Evolutionary conservation across 2,329 filamentous ascomycete genomes (phyloP).

Genomic region (Aspergillus ustus): DNA sequence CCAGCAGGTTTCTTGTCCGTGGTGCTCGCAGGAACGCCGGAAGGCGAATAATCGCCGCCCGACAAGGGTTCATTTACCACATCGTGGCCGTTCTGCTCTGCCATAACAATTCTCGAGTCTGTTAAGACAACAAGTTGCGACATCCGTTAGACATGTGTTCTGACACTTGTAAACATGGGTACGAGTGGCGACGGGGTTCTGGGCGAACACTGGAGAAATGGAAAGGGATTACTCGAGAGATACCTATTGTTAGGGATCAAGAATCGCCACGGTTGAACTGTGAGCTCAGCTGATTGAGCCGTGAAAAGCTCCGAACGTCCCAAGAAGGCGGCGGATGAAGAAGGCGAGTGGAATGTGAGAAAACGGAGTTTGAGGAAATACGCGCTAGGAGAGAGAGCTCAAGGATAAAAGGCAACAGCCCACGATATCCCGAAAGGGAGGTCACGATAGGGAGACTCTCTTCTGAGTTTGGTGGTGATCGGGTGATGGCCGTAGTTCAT

Average conservation of each 20-base stretch:
- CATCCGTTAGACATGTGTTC: conserved; percentile 39
- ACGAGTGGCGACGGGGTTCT: conserved; percentile 23
- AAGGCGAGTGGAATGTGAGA: conserved; percentile 30
- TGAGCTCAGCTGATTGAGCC: conserved; percentile 39
- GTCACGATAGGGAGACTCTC: conserved; percentile 29
- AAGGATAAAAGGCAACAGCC: conserved; percentile 30
- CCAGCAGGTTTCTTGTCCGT: conserved; percentile 58
- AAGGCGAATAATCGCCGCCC: conserved; percentile 66
- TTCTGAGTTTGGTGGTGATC: conserved; percentile 36
- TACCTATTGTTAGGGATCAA: conserved; percentile 51
- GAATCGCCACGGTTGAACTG: conserved; percentile 49
- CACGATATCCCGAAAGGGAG: conserved; percentile 33
- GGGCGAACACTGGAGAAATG: conserved; percentile 22
- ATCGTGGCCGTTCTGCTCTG: conserved; percentile 72
- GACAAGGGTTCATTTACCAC: conserved; percentile 73
- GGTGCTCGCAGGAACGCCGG: conserved; percentile 68
- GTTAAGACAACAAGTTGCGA: conserved; percentile 33
- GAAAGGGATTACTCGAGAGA: conserved; percentile 27
- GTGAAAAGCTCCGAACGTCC: conserved; percentile 39
- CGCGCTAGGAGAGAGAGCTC: conserved; percentile 27
- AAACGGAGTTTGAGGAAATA: conserved; percentile 23
- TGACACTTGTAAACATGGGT: conserved; percentile 27
- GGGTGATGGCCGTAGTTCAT: conserved; percentile 38
- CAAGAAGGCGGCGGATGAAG: conserved; percentile 32
- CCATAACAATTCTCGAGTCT: conserved; percentile 69